Conservation (phyloP, 106 monocot species). For the Acanthochlamys bracteata region DNA sequence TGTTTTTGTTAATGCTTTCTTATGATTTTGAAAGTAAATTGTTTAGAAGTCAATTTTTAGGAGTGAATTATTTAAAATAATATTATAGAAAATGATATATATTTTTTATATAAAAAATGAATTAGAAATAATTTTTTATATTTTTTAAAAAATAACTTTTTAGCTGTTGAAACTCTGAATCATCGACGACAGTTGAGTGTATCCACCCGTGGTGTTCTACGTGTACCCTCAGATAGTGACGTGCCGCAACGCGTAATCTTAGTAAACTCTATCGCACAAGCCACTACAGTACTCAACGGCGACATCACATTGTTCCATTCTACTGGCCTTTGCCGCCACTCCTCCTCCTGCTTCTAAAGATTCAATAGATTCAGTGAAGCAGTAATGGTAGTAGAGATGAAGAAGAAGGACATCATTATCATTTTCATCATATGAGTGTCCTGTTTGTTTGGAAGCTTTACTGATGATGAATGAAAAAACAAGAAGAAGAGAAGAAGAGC, state of each 20-base stretch:
- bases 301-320: slow-evolving; percentile 14
- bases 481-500: neutral
- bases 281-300: slow-evolving; percentile 22
- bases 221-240: slow-evolving; percentile 6
- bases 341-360: slow-evolving; percentile 54
- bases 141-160: too few relatives aligned
- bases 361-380: slow-evolving; percentile 47
- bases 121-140: too few relatives aligned
- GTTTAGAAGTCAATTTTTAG: too few relatives aligned
- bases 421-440: slow-evolving; percentile 39
- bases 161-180: too few relatives aligned
- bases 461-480: neutral
- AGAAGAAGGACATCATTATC: neutral
- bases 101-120: too few relatives aligned
- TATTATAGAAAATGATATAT: too few relatives aligned
- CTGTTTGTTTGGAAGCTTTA: slow-evolving; percentile 52
- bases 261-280: slow-evolving; percentile 29
- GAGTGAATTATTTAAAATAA: too few relatives aligned
- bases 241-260: slow-evolving; percentile 23
- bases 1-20: too few relatives aligned
- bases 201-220: slow-evolving; percentile 8
- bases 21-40: too few relatives aligned
- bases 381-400: slow-evolving; percentile 14
- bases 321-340: slow-evolving; percentile 28
- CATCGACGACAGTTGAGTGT: too few relatives aligned